Base-by-base conservation (phyloP, 2,329 filamentous ascomycete species). In the Botrytis deweyae region DNA sequence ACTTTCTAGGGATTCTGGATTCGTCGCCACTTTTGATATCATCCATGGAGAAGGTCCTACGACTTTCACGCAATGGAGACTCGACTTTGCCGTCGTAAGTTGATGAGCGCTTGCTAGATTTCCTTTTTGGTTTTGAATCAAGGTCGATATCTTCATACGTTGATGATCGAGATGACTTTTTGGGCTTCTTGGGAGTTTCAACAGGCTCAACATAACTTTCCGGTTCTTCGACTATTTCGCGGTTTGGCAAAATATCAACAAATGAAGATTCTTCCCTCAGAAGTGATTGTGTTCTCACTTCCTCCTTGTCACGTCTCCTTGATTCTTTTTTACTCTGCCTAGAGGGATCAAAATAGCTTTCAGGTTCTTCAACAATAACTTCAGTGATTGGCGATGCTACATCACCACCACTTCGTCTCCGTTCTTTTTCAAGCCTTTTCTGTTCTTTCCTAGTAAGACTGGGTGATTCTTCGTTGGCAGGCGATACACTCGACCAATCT, bases 261-360 rank as follows among this genome's bases (percentile, higher is more conserved):
- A 76, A 77, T 14, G 77, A 75, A n/a, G 72, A 62, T 64, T 79
- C 77, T n/a, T 80, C 79, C 61, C 72, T 66, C 44, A 77, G 69
- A 42, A 72, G 84, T 82, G 75, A 83, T 66, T 80, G 80, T 46
- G 29, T 65, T 75, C 79, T 75, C 75, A 82, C 80, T 33, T 81
- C 80, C 25, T 81, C 82, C 79, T 86, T 86, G 44, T 86, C 84
- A 25, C 82, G 81, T 80, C 84, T 86, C 79, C 85, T 86, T 77
- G 84, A 84, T 74, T 87, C 85, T 79, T 87, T 87, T 78, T 85
- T 87, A 79, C 82, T 86, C 62, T 84, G 75, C 73, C 83, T 85
- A 14, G 77, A 74, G 38, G 70, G 20, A 20, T 79, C 78, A 66
- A 78, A 77, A 61, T 78, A 78, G n/a, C 72, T 67, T 25, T 79